These are phyloP conservation scores for Coffea eugenioides DNA, from an alignment of 257 asterid genomes.

Conservation along the genomic window DNA sequence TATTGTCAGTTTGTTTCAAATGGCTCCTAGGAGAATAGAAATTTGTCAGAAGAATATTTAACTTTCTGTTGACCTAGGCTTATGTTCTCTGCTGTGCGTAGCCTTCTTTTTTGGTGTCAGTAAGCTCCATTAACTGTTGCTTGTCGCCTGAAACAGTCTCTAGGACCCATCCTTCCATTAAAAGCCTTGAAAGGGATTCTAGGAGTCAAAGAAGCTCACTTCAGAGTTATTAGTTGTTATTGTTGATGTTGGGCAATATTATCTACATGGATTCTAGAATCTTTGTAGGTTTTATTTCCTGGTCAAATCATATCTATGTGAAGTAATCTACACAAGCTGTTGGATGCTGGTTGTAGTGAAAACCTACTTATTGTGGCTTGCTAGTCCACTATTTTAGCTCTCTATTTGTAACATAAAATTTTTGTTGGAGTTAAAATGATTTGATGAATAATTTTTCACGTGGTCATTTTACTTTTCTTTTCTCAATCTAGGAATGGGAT, in stretches of 20 bases:
- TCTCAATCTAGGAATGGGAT: constrained; percentile 81
- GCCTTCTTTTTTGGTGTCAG: neutral
- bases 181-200: neutral
- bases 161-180: neutral
- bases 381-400: neutral
- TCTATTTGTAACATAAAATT: no score
- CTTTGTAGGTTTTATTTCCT: neutral
- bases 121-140: neutral
- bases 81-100: neutral
- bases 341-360: neutral
- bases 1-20: neutral
- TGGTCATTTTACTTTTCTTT: constrained; percentile 1
- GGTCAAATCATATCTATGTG: neutral
- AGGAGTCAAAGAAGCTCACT: neutral
- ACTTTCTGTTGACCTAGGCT: neutral
- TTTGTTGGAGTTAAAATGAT: neutral
- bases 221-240: neutral
- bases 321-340: neutral
- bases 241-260: neutral
- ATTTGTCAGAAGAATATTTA: neutral
- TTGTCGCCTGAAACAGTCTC: neutral
- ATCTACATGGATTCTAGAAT: neutral
- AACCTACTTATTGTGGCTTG: neutral
- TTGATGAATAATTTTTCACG: neutral
- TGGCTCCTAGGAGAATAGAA: neutral